phyloP scores from a whole-genome alignment of 805 yeast genomes.

The Saccharomycopsis selenospora region DNA sequence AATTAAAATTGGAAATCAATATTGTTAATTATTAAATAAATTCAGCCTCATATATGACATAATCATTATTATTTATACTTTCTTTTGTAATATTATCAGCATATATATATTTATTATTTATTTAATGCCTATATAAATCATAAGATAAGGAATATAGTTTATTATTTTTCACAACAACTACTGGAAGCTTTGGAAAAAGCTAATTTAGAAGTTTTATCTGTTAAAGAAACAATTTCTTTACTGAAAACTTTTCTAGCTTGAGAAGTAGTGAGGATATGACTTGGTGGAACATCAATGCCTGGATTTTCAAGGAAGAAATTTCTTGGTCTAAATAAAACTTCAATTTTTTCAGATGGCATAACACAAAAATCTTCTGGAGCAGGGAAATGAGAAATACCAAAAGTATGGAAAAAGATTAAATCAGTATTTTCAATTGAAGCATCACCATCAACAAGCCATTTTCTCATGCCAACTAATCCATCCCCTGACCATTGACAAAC shows the following conservation, averaged over 20 bases:
- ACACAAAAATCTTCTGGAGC: slow-evolving; percentile 87
- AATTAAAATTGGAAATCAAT: too few species aligned
- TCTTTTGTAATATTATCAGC: too few species aligned
- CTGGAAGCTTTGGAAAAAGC: slow-evolving; percentile 38
- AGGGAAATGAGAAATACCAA: slow-evolving; percentile 81
- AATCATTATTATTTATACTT: too few species aligned
- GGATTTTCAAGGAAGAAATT: slow-evolving; percentile 76
- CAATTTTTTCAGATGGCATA: slow-evolving; percentile 81
- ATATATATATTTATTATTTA: too few species aligned
- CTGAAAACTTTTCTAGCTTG: slow-evolving; percentile 34
- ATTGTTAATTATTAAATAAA: too few species aligned
- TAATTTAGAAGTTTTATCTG: slow-evolving; percentile 44
- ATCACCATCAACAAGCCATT: slow-evolving; percentile 58
- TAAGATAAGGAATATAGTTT: too few species aligned
- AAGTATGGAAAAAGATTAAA: slow-evolving; percentile 70
- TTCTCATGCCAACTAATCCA: slow-evolving; percentile 56
- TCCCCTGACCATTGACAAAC: slow-evolving; percentile 72
- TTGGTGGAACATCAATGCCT: slow-evolving; percentile 65
- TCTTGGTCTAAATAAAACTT: slow-evolving; percentile 68
- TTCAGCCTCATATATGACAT: too few species aligned
- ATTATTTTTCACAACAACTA: slow-evolving; percentile 2
- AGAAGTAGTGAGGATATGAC: slow-evolving; percentile 43
- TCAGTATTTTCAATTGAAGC: slow-evolving; percentile 60
- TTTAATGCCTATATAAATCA: too few species aligned
- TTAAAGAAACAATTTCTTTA: slow-evolving; percentile 34